Evolutionary conservation across 139 green algal genomes (phyloP), one percentile per base, ranked within the genome.

Genomic region (Mesotaenium endlicherianum): DNA sequence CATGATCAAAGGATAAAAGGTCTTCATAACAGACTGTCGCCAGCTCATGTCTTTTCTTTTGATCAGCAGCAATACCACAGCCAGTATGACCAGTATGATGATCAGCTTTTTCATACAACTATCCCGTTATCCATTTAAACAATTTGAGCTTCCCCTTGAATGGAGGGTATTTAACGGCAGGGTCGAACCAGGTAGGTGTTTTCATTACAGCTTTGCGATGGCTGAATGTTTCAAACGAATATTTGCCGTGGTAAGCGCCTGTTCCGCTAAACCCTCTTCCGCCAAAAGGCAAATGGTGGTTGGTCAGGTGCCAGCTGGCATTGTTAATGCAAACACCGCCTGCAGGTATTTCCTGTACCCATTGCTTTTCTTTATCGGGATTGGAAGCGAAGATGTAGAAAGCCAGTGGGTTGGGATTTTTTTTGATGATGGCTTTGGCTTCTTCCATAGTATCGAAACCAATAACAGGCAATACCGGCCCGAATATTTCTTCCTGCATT

Each of bases 401-500:
- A 11, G 75, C 40, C 36, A 88, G 49, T 4, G 83, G 83, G 40
- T 88, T 88, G 3, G 43, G 43, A 20, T 53, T 11, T 38, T 74
- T 39, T 14, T n/a, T 39, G 41, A 88, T 75, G 1, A 69, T 42
- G 5, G 57, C 75, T n/a, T 76, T 45, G 11, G 81, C 72, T 34
- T 84, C 53, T 43, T 75, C 26, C 20, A 82, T 16, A 68, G 6
- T 78, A 69, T 3, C 57, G 2, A 55, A 69, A 49, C 16, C 3
- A 26, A 90, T 59, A 26, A 70, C 11, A 36, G 49, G 70, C n/a
- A 90, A 60, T 31, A 90, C 67, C 34, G 86, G 86, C 42, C 81
- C 75, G 74, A 90, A 90, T 6, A 87, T 78, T 57, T 90, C 86
- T 36, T 87, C 81, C 41, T 85, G 34, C 81, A 87, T 85, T 1